These are phyloP conservation scores for Tolypocladium inflatum DNA, from an alignment of 2,329 filamentous ascomycete species.

Conservation along the genomic window DNA sequence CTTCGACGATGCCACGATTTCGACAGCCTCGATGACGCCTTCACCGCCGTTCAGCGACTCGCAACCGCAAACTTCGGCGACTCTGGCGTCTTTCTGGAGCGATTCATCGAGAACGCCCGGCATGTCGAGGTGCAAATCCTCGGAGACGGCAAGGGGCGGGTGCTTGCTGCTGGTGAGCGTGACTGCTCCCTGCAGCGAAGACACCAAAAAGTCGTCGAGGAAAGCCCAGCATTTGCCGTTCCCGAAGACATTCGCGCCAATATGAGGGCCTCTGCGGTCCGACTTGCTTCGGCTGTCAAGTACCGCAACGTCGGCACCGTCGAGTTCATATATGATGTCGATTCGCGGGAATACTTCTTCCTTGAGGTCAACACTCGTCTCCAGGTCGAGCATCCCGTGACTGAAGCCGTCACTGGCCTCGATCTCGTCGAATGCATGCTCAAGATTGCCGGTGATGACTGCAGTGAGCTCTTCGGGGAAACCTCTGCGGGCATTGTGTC, in stretches of 20 bases:
- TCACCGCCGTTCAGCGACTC: conserved; percentile 26
- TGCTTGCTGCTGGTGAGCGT: conserved; percentile 31
- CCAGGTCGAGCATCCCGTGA: conserved; percentile 43
- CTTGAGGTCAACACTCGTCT: conserved; percentile 38
- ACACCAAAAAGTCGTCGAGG: conserved; percentile 43
- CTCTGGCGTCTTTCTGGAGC: conserved; percentile 30
- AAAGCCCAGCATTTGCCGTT: conserved; percentile 28
- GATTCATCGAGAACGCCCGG: conserved; percentile 27
- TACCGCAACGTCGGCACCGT: conserved; percentile 34
- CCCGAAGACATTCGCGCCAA: conserved; percentile 14
- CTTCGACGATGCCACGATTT: conserved; percentile 25
- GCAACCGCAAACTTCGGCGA: conserved; percentile 32
- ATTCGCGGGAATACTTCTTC: conserved; percentile 30
- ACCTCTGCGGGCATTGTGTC: background rate
- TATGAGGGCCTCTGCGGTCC: conserved; percentile 27
- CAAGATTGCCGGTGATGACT: conserved; percentile 14
- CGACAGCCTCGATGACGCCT: conserved; percentile 18
- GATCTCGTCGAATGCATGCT: conserved; percentile 55
- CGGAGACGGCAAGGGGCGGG: conserved; percentile 31
- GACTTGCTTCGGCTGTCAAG: conserved; percentile 22
- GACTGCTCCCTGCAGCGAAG: conserved; percentile 42
- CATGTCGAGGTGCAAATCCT: conserved; percentile 43
- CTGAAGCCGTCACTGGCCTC: conserved; percentile 65
- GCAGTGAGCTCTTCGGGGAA: conserved; percentile 8
- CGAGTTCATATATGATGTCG: conserved; percentile 33